Conservation (phyloP, 371 early-diverging fungal species). For the Mortierella sp. region DNA sequence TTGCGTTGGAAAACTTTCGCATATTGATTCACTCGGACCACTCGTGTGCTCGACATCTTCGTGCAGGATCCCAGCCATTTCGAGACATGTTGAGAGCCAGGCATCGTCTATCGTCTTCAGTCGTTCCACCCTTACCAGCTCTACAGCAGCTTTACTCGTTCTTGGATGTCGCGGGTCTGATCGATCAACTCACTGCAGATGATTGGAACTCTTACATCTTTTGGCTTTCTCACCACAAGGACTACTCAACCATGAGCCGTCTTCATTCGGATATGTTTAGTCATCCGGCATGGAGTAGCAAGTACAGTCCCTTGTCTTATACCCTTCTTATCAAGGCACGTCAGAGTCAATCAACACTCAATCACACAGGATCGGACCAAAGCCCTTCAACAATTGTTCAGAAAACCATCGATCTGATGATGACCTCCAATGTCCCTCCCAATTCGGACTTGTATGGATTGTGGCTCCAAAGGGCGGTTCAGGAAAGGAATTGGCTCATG, state of each 20-base stretch:
- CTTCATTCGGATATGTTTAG: constrained; percentile 12
- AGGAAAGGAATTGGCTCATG: constrained; percentile 21
- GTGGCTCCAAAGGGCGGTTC: constrained; percentile 22
- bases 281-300: background rate
- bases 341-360: background rate
- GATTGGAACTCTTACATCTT: constrained; percentile 36
- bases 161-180: constrained; percentile 3
- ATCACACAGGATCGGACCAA: background rate
- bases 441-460: constrained; percentile 15
- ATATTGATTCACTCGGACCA: constrained; percentile 23
- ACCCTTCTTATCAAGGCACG: constrained; percentile 17
- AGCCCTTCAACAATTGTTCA: constrained; percentile 8
- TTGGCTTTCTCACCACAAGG: constrained; percentile 30
- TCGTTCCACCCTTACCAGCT: constrained; percentile 31
- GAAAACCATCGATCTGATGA: constrained; percentile 26
- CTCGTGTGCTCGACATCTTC: background rate
- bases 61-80: background rate
- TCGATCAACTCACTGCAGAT: constrained; percentile 7
- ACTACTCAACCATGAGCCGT: constrained; percentile 10
- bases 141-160: constrained; percentile 11
- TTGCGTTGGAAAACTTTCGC: constrained; percentile 21
- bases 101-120: constrained; percentile 28
- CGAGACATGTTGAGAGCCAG: constrained; percentile 2
- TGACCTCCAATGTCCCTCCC: background rate
- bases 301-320: constrained; percentile 9